Evolutionary conservation across 139 green algal genomes (phyloP), one percentile per base, ranked within the genome.

Genomic region (Nannochloris sp.): DNA sequence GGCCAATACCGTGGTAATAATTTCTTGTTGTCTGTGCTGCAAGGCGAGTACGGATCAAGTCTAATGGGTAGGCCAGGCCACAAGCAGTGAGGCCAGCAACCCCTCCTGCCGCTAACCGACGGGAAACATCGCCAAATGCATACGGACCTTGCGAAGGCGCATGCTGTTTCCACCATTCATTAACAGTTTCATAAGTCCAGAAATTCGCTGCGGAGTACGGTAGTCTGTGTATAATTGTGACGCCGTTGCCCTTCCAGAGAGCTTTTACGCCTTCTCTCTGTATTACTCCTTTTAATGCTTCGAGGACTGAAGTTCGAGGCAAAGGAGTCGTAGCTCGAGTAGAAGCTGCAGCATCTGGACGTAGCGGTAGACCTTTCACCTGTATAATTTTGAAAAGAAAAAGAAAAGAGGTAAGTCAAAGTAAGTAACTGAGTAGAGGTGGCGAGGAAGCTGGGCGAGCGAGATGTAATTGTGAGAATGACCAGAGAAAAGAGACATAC

Each of bases 141-240:
- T 54, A 9, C 4, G 37, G 34, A 10, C 39, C 27, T 37, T 32
- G 13, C 8, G 64, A 55, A 8, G 57, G 66, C 10, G 58, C 6
- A 48, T 62, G 42, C 39, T 29, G 32, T 59, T 76, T 76, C 66
- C 72, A 82, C 30, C 54, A 38, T 62, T 81, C 74, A 54, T 75
- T 72, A 39, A 70, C 27, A 14, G 76, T 69, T 70, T 99, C 93
- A 73, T 97, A 97, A 3, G 84, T 73, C 65, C 81, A 90, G 54
- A 98, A 99, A 80, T 97, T 98, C 48, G 91, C 80, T 19, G 90
- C 84, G 0, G 89, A 95, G 83, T 98, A 99, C 4, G 93, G 93
- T 55, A 99, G 59, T 15, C 95, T 81, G 68, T 98, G 93, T n/a
- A 97, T 27, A 57, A 80, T 80, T 7, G 73, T 80, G n/a, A 87